Conservation (phyloP, 257 asterid genomes). For the Prunella vulgaris region DNA sequence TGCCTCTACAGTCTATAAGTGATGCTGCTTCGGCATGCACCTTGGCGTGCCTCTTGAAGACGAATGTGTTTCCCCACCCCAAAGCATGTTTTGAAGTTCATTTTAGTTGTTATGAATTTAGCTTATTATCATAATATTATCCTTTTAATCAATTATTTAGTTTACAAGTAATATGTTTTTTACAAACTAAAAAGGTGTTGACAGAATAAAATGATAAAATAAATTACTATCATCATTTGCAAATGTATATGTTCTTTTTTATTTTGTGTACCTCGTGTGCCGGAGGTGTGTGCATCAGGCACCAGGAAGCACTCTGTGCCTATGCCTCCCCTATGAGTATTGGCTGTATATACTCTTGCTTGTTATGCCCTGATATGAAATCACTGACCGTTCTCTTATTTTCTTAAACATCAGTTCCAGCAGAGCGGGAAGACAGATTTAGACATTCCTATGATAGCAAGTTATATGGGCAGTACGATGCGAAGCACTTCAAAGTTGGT, state of each 20-base stretch:
- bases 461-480: slow-evolving; percentile 56
- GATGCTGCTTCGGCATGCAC: not conserved
- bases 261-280: not conserved
- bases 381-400: slow-evolving; percentile 20
- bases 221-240: not conserved
- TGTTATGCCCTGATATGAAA: not conserved
- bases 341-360: not conserved
- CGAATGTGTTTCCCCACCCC: not conserved
- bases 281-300: not conserved
- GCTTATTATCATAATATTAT: not conserved
- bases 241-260: not conserved
- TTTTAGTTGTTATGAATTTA: not conserved
- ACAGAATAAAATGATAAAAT: not conserved
- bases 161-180: not conserved
- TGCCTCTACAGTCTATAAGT: not conserved
- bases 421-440: slow-evolving; percentile 59
- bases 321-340: not conserved
- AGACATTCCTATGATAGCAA: slow-evolving; percentile 61
- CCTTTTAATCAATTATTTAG: not conserved
- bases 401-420: slow-evolving; percentile 40
- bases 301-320: not conserved
- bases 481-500: slow-evolving; percentile 62
- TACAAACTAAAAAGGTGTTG: not conserved
- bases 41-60: not conserved
- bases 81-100: not conserved